Percentiles rank a stretch among this genome's conserved stretches.
These are phyloP conservation scores for Capronia epimyces DNA, from an alignment of 2,329 filamentous ascomycete genomes.

Conservation along the genomic window DNA sequence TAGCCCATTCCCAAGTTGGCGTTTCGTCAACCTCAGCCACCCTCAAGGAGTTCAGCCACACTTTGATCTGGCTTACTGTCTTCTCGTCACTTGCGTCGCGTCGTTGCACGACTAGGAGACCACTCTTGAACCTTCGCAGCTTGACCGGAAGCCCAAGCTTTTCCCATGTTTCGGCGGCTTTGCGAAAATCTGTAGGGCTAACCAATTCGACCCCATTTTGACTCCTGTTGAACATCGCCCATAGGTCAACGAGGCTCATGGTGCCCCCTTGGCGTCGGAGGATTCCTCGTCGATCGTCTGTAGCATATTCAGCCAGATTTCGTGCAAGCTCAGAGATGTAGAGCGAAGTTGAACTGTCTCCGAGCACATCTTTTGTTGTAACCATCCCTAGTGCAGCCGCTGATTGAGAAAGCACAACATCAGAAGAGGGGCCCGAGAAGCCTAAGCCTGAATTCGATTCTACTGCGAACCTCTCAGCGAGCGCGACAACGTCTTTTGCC, in stretches of 20 bases:
- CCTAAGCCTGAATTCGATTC: constrained; percentile 56
- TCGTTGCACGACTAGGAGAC: constrained; percentile 88
- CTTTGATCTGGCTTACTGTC: constrained; percentile 68
- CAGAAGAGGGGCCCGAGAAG: constrained; percentile 51
- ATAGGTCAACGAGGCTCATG: constrained; percentile 82
- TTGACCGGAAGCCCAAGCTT: constrained; percentile 79
- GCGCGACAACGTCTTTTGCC: constrained; percentile 88
- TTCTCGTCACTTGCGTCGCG: constrained; percentile 85
- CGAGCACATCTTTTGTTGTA: constrained; percentile 92
- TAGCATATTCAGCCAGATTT: constrained; percentile 81
- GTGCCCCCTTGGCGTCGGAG: constrained; percentile 77
- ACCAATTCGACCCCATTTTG: constrained; percentile 91
- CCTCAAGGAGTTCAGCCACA: constrained; percentile 72
- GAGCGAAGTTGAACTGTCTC: constrained; percentile 69
- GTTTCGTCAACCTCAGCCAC: constrained; percentile 50
- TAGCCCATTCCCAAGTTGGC: constrained; percentile 66
- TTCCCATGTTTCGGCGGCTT: constrained; percentile 83
- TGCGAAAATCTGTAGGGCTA: constrained; percentile 84
- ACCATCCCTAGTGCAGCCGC: constrained; percentile 77
- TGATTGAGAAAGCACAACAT: constrained; percentile 75
- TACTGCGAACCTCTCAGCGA: constrained; percentile 79
- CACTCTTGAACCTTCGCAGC: constrained; percentile 82
- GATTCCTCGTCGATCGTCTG: constrained; percentile 74
- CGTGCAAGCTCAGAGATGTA: constrained; percentile 84
- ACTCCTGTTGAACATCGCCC: constrained; percentile 90